phyloP scores from a whole-genome alignment of 768 basidiomycete species.

The Naganishia friedmannii region DNA sequence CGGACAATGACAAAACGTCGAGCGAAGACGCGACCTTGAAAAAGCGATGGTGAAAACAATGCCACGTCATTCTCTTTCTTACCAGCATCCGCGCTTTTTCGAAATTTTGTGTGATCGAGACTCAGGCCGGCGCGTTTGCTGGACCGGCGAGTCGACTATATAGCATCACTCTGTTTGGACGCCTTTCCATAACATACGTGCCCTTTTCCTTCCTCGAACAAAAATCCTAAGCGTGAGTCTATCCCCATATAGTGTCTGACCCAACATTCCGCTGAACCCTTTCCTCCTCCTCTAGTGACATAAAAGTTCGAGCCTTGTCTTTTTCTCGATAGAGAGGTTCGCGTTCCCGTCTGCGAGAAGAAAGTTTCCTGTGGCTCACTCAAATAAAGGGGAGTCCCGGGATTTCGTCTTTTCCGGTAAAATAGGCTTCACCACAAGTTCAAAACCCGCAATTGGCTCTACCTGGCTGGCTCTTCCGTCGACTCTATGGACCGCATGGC shows the following conservation, averaged over 20 bases:
- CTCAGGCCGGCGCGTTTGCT: not conserved
- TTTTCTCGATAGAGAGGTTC: slow-evolving; percentile 48
- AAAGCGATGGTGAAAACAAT: not conserved
- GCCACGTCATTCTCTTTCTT: not conserved
- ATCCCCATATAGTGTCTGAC: not conserved
- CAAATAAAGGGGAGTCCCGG: slow-evolving; percentile 18
- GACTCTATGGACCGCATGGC: slow-evolving; percentile 22
- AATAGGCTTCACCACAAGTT: slow-evolving; percentile 11
- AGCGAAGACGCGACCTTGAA: no score
- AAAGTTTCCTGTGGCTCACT: slow-evolving; percentile 31
- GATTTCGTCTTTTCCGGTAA: slow-evolving; percentile 35
- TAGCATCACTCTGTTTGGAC: not conserved
- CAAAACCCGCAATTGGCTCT: slow-evolving; percentile 27
- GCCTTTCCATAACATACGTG: not conserved
- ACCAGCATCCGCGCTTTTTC: not conserved
- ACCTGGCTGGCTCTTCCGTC: slow-evolving; percentile 8
- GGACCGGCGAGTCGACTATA: not conserved
- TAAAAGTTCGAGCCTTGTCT: slow-evolving; percentile 51
- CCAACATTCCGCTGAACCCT: not conserved
- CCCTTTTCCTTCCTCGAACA: slow-evolving; percentile 37
- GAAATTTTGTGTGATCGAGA: slow-evolving; percentile 19
- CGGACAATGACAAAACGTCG: no score
- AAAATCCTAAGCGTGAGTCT: slow-evolving; percentile 35
- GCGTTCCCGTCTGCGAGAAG: slow-evolving; percentile 53
- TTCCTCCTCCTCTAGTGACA: slow-evolving; percentile 40